Base-by-base conservation (phyloP, 495 filamentous ascomycete genomes). In the Amorphotheca resinae region DNA sequence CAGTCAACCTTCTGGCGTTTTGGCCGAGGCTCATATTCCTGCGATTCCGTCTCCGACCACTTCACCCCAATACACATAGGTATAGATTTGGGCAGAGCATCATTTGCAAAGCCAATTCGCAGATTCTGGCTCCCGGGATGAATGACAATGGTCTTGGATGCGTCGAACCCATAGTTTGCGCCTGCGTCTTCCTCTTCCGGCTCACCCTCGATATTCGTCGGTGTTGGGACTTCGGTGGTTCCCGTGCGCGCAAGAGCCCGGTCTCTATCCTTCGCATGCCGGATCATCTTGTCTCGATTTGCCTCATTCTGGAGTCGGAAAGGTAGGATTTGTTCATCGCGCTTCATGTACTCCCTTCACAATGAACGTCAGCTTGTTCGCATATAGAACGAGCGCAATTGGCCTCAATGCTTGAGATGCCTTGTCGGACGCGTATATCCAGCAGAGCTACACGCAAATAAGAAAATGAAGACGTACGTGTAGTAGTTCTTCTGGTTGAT, bases 401-500 rank as follows among this genome's bases (percentile, higher is more conserved):
- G 34, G 11, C 18, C 5, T 17, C 34, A 18, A 37, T n/a, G 32
- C 14, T 34, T 8, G 9, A 28, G 36, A 44, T 38, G 33, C 15
- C 14, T 14, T 4, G 28, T 14, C 14, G 18, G 23, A 21, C 14
- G 7, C 30, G 20, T 5, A 9, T 17, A 12, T 31, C 30, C 22
- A 17, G 34, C 26, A 12, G 16, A 22, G 14, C 16, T 12, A 37
- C 9, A 22, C 40, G 4, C 9, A 8, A 16, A 26, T 5, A 11
- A 35, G 26, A 30, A 18, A 12, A 31, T 16, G 4, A n/a, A 21
- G 41, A 70, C 86, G 42, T 71, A 95, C 86, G 91, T 98, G 55
- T 98, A 98, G 63, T 98, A 98, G 62, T 98, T 98, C 64, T 98
- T 98, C 57, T 98, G 91, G 57, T 98, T 98, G 59, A 98, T 98